Base-by-base conservation (phyloP, 2,329 filamentous ascomycete species). In the Apiospora phragmitis region DNA sequence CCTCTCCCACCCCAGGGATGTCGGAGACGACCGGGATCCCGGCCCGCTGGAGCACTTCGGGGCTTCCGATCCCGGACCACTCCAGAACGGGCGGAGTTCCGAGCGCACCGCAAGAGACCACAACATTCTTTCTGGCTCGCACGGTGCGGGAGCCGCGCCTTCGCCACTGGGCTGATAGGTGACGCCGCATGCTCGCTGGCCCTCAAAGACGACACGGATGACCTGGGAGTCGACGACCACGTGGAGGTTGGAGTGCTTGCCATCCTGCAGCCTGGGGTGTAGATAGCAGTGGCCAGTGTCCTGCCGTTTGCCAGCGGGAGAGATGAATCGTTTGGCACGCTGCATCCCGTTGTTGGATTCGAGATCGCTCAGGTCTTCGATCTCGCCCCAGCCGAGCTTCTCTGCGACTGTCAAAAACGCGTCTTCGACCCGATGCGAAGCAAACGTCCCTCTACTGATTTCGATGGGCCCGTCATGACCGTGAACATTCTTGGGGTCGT, bases 21-120 rank as follows among this genome's bases (percentile, higher is more conserved):
- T 88, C 83, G 21, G 84, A 80, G 3, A 88, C 77, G 2, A 86
- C 77, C 2, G 84, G 80, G 11, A 91, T 84, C 1, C 85, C 85
- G 1, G 79, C 81, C 18, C 74, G 73, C 41, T 78, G 72, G 21
- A 84, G 77, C 18, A 90, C 79, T 2, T 85, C 81, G 0, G 83
- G 79, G 65, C 83, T 82, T n/a, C 88, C 89, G 1, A 92, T 75
- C 9, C 90, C 90, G 0, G 90, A 92, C 29, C 90, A 81, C 76
- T 92, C 89, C 0, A 92, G 84, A 1, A 92, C 83, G 0, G 80
- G 78, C 0, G 89, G 88, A 0, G 88, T 87, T 1, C 86, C 85
- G 8, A 85, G 81, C 0, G 87, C 84, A 14, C 89, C 89, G 6
- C 83, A 81, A 1, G 83, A 81, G 0, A 85, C 73, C 7, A 85